Percentiles rank a stretch among this genome's conserved stretches.
These are phyloP conservation scores for Yamadazyma insecticola DNA, from an alignment of 805 yeast species.

Conservation along the genomic window DNA sequence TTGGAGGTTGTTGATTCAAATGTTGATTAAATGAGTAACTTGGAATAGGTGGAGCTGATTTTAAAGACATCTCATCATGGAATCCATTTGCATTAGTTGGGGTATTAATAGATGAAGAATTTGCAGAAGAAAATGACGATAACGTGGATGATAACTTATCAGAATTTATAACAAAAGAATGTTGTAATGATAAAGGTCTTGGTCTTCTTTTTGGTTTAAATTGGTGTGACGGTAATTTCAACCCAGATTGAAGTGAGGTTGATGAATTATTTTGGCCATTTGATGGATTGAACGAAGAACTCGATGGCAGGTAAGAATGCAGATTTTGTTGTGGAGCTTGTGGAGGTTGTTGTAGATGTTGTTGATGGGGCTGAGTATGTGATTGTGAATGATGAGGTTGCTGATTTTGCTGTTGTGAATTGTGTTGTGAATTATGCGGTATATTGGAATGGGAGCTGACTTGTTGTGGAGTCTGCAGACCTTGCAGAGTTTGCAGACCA, in stretches of 20 bases:
- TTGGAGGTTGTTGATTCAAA: conserved; percentile 7
- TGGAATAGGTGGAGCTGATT: conserved; percentile 23
- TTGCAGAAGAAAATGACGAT: conserved; percentile 7
- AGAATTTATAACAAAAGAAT: conserved; percentile 21
- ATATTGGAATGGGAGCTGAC: too few species aligned
- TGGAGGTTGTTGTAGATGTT: conserved; percentile 5
- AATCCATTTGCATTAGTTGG: conserved; percentile 5
- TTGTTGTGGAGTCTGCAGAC: too few species aligned
- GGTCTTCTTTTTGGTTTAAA: conserved; percentile 39
- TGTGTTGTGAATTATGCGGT: too few species aligned
- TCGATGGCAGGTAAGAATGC: too few species aligned
- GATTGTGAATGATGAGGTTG: conserved; percentile 2
- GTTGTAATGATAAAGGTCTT: conserved; percentile 32
- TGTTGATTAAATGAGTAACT: conserved; percentile 10
- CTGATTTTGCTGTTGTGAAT: not conserved
- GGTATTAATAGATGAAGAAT: conserved; percentile 5
- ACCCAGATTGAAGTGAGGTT: conserved; percentile 2
- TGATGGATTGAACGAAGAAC: not conserved
- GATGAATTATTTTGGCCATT: not conserved
- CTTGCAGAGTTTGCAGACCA: too few species aligned
- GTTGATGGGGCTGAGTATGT: conserved; percentile 3
- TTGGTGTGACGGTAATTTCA: conserved; percentile 19
- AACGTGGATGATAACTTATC: conserved; percentile 11
- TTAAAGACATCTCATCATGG: conserved; percentile 7
- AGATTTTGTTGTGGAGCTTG: conserved; percentile 4